These are phyloP conservation scores for Saccharomycopsis malanga DNA, from an alignment of 805 yeast species.

Conservation along the genomic window DNA sequence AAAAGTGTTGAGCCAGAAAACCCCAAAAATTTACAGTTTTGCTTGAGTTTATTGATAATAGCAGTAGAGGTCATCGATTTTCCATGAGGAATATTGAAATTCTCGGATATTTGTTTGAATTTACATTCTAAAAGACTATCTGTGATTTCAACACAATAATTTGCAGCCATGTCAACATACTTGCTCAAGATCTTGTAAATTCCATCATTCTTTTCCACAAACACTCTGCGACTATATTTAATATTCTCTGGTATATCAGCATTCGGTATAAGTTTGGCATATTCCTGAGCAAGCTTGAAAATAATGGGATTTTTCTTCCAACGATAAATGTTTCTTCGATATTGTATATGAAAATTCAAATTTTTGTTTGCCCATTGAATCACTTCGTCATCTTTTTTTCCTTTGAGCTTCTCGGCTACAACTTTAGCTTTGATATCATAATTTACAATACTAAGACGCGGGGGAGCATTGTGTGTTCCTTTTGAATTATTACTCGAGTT, in stretches of 20 bases:
- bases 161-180: slow-evolving; percentile 8
- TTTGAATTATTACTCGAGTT: neutral
- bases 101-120: neutral
- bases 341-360: slow-evolving; percentile 11
- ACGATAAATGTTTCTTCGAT: slow-evolving; percentile 15
- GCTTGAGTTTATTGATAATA: slow-evolving; percentile 1
- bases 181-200: neutral
- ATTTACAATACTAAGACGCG: neutral
- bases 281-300: slow-evolving; percentile 16
- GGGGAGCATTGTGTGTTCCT: neutral
- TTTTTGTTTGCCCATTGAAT: slow-evolving; percentile 12
- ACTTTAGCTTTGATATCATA: slow-evolving; percentile 15
- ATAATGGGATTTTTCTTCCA: slow-evolving; percentile 18
- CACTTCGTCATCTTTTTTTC: slow-evolving; percentile 15
- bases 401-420: slow-evolving; percentile 18
- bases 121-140: neutral
- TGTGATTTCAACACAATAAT: slow-evolving; percentile 4
- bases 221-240: slow-evolving; percentile 12
- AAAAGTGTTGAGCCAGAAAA: neutral
- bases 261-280: slow-evolving; percentile 13
- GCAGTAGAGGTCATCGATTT: neutral
- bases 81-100: neutral
- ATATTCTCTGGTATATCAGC: slow-evolving; percentile 17
- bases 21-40: neutral
- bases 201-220: slow-evolving; percentile 1